These are phyloP conservation scores for Anacardium occidentale DNA, from an alignment of 345 rosid species.

Conservation along the genomic window DNA sequence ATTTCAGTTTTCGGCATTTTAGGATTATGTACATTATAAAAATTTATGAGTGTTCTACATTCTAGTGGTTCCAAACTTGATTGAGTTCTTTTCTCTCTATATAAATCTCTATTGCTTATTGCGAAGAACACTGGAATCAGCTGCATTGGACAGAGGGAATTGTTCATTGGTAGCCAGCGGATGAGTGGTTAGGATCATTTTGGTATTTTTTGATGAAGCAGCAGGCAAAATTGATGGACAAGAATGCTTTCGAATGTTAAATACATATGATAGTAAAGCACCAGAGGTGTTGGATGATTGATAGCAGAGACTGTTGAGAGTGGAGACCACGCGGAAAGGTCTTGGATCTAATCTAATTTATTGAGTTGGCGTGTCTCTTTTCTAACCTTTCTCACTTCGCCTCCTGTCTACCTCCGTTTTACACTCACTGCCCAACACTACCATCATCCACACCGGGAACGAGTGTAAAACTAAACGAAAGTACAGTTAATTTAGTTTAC, in stretches of 20 bases:
- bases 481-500: neutral
- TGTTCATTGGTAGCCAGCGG: too few species aligned
- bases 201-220: neutral
- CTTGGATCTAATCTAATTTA: neutral
- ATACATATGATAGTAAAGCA: neutral
- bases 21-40: too few species aligned
- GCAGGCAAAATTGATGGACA: neutral
- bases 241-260: neutral
- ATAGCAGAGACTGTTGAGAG: slow-evolving; percentile 17
- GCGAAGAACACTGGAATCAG: too few species aligned
- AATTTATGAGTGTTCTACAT: too few species aligned
- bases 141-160: too few species aligned
- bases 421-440: neutral
- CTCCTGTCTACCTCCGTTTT: slow-evolving; percentile 16
- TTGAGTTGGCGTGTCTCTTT: slow-evolving; percentile 59
- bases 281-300: neutral
- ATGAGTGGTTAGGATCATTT: too few species aligned
- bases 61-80: too few species aligned
- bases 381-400: slow-evolving; percentile 46
- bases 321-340: slow-evolving; percentile 32
- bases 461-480: neutral
- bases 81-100: too few species aligned
- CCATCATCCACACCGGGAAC: too few species aligned
- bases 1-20: too few species aligned
- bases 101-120: too few species aligned